phyloP scores from a whole-genome alignment of 805 yeast genomes.

The Cyberlindnera sargentensis region DNA sequence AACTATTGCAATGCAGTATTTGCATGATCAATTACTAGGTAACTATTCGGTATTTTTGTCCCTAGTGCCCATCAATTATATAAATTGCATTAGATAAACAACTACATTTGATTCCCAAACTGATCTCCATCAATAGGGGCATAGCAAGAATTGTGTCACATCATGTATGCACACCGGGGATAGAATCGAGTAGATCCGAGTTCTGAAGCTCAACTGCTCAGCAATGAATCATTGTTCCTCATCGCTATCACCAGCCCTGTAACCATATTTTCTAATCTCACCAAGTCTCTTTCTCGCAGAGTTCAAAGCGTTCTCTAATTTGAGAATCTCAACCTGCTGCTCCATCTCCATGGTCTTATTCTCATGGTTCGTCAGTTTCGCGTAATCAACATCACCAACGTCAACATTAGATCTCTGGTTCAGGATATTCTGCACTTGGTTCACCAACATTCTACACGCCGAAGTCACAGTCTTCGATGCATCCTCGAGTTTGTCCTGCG shows the following conservation, averaged over 20 bases:
- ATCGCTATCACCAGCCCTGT: conserved; percentile 55
- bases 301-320: conserved; percentile 65
- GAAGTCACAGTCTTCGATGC: conserved; percentile 62
- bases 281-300: conserved; percentile 77
- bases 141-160: too few relatives aligned
- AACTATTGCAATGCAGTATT: too few relatives aligned
- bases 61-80: too few relatives aligned
- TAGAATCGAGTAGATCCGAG: too few relatives aligned
- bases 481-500: conserved; percentile 66
- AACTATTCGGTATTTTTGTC: too few relatives aligned
- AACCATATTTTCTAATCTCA: conserved; percentile 75
- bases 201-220: too few relatives aligned
- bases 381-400: conserved; percentile 51
- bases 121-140: too few relatives aligned
- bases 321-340: conserved; percentile 84
- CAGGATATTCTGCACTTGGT: conserved; percentile 58
- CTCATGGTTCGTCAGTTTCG: conserved; percentile 65
- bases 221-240: conserved; percentile 27
- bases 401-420: conserved; percentile 25
- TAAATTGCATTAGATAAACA: too few relatives aligned
- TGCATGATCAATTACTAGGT: too few relatives aligned
- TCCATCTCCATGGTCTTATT: conserved; percentile 86
- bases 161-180: too few relatives aligned
- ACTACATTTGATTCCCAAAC: too few relatives aligned
- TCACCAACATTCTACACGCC: conserved; percentile 72